phyloP scores from a whole-genome alignment of 371 early-diverging fungal species.

The Zychaea mexicana region DNA sequence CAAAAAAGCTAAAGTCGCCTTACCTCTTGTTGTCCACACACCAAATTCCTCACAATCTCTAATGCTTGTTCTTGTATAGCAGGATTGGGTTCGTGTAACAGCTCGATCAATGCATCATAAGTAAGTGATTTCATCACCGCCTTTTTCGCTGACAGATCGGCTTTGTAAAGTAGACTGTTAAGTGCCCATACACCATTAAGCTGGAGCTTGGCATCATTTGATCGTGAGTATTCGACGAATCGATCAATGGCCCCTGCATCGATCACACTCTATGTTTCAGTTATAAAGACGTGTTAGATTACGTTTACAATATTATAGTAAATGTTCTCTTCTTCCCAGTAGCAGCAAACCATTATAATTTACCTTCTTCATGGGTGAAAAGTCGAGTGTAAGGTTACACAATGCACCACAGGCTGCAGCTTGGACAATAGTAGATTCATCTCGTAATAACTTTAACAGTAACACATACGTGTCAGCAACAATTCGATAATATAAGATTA shows the following conservation, averaged over 20 bases:
- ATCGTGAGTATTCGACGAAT: conserved; percentile 67
- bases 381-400: conserved; percentile 87
- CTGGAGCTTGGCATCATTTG: conserved; percentile 53
- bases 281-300: neutral
- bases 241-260: conserved; percentile 78
- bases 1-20: neutral
- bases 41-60: conserved; percentile 79
- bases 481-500: neutral
- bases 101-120: conserved; percentile 60
- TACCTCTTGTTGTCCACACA: conserved; percentile 64
- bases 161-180: conserved; percentile 79
- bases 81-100: conserved; percentile 65
- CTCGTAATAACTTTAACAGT: conserved; percentile 61
- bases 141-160: conserved; percentile 68
- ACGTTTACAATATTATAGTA: neutral
- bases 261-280: conserved; percentile 63
- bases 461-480: neutral
- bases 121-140: conserved; percentile 72
- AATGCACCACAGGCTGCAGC: conserved; percentile 79
- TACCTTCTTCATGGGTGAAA: conserved; percentile 86
- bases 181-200: conserved; percentile 86
- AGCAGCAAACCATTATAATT: neutral
- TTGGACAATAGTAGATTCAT: conserved; percentile 68
- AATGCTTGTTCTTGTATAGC: conserved; percentile 82
- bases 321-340: neutral